Evolutionary conservation across 148 eudicot species (phyloP).

Genomic region (Vaccinium vitisidaea): DNA sequence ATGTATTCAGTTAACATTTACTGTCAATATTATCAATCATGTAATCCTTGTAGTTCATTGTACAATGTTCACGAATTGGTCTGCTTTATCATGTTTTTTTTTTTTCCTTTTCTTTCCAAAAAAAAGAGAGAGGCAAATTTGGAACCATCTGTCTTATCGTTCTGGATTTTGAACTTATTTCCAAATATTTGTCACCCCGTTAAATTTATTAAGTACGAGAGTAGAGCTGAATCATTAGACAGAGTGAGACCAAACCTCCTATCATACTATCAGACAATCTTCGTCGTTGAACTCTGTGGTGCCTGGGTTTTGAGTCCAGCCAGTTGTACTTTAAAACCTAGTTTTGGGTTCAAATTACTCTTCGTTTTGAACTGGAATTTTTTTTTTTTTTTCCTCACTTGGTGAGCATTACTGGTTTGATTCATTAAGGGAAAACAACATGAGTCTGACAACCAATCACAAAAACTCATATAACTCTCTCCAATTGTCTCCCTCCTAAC

Average conservation of each 20-base stretch:
- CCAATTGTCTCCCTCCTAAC: neutral
- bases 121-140: neutral
- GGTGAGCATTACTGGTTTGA: neutral
- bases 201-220: neutral
- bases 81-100: neutral
- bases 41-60: neutral
- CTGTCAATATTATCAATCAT: constrained; percentile 4
- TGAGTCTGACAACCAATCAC: neutral
- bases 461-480: neutral
- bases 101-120: neutral
- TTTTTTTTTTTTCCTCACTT: neutral
- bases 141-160: neutral
- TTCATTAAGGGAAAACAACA: neutral
- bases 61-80: neutral
- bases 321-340: neutral
- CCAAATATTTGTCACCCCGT: neutral
- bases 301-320: neutral
- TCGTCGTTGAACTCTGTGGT: neutral
- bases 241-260: no score
- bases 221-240: no score
- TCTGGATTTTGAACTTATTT: neutral
- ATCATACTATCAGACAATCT: no score
- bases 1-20: neutral
- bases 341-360: neutral
- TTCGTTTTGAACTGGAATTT: neutral